A percentile compares a stretch with the other conserved stretches of the same genome.
These are phyloP conservation scores for Scheffersomyces insectosa DNA, from an alignment of 1,139 yeast genomes.

Conservation along the genomic window DNA sequence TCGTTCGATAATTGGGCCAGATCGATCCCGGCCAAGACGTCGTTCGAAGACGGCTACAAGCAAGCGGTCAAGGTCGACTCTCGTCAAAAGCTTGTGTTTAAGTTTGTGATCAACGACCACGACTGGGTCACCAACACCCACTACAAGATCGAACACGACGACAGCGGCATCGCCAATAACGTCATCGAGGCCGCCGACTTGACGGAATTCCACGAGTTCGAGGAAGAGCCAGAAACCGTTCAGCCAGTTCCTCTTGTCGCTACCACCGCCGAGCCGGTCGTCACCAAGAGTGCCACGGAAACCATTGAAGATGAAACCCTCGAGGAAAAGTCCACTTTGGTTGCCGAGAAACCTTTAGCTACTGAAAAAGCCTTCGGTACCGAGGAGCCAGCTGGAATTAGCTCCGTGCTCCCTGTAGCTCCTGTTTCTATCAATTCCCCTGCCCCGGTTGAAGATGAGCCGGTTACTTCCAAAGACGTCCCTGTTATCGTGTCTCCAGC, in stretches of 20 bases:
- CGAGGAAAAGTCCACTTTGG: not conserved
- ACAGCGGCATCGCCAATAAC: conserved; percentile 41
- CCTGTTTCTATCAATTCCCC: conserved; percentile 1
- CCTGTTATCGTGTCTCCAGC: not conserved
- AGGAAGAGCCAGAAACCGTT: not conserved
- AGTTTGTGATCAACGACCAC: conserved; percentile 38
- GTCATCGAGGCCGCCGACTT: conserved; percentile 31
- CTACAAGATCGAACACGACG: conserved; percentile 31
- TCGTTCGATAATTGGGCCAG: conserved; percentile 44
- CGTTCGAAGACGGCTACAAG: conserved; percentile 17
- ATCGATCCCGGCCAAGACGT: conserved; percentile 13
- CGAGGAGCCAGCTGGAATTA: not conserved
- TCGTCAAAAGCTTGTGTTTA: conserved; percentile 24
- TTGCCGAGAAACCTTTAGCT: no score
- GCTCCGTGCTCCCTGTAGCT: not conserved
- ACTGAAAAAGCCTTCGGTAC: not conserved
- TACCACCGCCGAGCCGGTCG: conserved; percentile 2
- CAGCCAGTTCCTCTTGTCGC: conserved; percentile 1
- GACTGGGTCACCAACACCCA: conserved; percentile 33
- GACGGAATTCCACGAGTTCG: conserved; percentile 4
- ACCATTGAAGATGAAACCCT: not conserved
- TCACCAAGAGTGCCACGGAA: conserved; percentile 2
- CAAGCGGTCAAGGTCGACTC: conserved; percentile 11
- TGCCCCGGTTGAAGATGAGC: conserved; percentile 3
- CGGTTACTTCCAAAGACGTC: not conserved